phyloP scores from a whole-genome alignment of 257 asterid genomes.

The Solanum raphanifolium region DNA sequence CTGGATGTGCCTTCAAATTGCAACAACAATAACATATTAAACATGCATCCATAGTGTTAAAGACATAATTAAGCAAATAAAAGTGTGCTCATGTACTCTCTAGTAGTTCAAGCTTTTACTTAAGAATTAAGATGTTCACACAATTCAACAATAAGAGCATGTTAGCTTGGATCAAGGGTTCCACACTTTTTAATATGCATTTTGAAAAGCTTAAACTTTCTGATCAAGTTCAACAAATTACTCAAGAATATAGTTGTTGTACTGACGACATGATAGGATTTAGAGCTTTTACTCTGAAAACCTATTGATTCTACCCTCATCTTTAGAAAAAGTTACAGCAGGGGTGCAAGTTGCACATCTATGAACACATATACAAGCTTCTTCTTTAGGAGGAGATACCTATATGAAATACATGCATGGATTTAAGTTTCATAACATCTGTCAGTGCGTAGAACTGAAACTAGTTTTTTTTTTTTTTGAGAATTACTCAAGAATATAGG shows the following conservation, averaged over 20 bases:
- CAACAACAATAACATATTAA: background rate
- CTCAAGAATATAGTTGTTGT: background rate
- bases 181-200: background rate
- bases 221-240: background rate
- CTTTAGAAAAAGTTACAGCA: background rate
- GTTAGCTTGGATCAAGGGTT: background rate
- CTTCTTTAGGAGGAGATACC: background rate
- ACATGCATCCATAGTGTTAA: background rate
- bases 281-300: background rate
- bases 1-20: conserved; percentile 72
- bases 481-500: background rate
- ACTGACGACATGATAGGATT: background rate
- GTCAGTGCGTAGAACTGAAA: background rate
- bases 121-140: background rate
- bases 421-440: background rate
- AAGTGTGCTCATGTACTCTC: background rate
- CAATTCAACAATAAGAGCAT: background rate
- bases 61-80: background rate
- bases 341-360: background rate
- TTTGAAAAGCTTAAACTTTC: background rate
- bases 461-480: background rate
- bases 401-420: background rate
- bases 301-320: background rate
- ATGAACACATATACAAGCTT: background rate
- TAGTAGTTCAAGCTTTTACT: background rate